Evolutionary conservation across 495 filamentous ascomycete species (phyloP), one percentile per base, ranked within the genome.

Genomic region (Parathielavia appendiculata): DNA sequence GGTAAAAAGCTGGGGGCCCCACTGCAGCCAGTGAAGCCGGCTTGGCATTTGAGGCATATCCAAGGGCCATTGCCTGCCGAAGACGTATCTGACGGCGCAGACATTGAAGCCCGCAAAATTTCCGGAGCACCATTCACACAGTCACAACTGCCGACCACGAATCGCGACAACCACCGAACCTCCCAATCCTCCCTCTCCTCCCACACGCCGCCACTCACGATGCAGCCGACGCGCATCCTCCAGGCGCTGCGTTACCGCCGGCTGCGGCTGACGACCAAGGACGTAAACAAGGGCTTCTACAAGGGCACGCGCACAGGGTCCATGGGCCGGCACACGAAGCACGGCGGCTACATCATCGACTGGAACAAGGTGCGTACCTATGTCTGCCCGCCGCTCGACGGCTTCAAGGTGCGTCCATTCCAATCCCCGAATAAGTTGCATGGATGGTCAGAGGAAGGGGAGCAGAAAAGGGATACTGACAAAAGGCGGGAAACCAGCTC

Each of bases 201-300:
- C 22, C 38, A 17, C 45, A 40, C 26, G 32, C n/a, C n/a, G 26
- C 35, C 32, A 2, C 45, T 16, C 63, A 69, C 58, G 22, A 84
- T 84, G 82, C 79, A 87, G 73, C 88, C 92, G 16, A 87, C 92
- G 19, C 74, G 83, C 56, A 69, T 80, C 38, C 85, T 96, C 70
- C 79, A 82, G 70, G 79, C 79, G 48, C 64, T 90, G 54, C 62
- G 58, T 56, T 80, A 73, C 63, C 84, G 88, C 67, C 85, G 86
- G 52, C 76, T 89, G 44, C 76, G 78, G 19, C 79, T 98, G 54
- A 96, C 88, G 5, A 97, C 93, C 60, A 98, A 98, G 75, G 83
- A 89, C 70, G 85, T 89, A 75, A 87, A 87, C 69, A 90, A 91
- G 70, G 93, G 90, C 50, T 98, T 85, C 82, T 97, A 97, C 83